Conservation (phyloP, 2,329 filamentous ascomycete genomes). For the Monosporascus sp. region DNA sequence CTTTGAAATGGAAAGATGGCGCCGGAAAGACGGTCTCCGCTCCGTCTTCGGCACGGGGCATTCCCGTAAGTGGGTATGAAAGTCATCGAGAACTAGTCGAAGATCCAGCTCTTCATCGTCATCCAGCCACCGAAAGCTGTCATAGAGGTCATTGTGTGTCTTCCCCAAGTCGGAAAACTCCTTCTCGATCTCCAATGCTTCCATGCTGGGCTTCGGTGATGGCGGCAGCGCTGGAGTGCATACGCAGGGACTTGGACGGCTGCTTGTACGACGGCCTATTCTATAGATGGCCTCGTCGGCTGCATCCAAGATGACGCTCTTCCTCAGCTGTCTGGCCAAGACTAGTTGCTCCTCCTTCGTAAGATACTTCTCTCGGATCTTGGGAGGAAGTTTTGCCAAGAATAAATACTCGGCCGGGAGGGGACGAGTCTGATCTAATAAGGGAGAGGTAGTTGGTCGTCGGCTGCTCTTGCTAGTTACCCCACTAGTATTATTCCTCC, state of each 20-base stretch:
- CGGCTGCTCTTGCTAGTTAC: slow-evolving; percentile 6
- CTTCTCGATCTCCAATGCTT: slow-evolving; percentile 23
- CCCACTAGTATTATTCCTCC: slow-evolving; percentile 2
- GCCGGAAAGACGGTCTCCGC: slow-evolving; percentile 58
- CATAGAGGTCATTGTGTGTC: slow-evolving; percentile 52
- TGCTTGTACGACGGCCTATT: slow-evolving; percentile 32
- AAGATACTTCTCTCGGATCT: slow-evolving; percentile 61
- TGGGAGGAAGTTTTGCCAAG: slow-evolving; percentile 62
- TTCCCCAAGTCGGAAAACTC: slow-evolving; percentile 17
- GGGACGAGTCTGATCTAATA: slow-evolving; percentile 13
- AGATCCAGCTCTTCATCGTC: slow-evolving; percentile 67
- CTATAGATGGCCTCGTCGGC: slow-evolving; percentile 48
- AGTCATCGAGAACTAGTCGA: slow-evolving; percentile 62
- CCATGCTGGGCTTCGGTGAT: slow-evolving; percentile 19
- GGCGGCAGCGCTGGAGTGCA: slow-evolving; percentile 24
- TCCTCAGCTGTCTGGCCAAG: slow-evolving; percentile 44
- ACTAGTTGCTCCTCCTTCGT: slow-evolving; percentile 60
- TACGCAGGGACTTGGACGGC: slow-evolving; percentile 25
- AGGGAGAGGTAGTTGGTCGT: slow-evolving; percentile 15
- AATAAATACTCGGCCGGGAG: slow-evolving; percentile 53
- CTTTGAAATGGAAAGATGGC: slow-evolving; percentile 67
- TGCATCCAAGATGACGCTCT: slow-evolving; percentile 50
- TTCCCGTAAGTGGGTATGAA: slow-evolving; percentile 58
- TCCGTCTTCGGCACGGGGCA: slow-evolving; percentile 40
- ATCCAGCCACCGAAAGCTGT: slow-evolving; percentile 70